Evolutionary conservation across 495 filamentous ascomycete genomes (phyloP).

Genomic region (Daldinia loculata): DNA sequence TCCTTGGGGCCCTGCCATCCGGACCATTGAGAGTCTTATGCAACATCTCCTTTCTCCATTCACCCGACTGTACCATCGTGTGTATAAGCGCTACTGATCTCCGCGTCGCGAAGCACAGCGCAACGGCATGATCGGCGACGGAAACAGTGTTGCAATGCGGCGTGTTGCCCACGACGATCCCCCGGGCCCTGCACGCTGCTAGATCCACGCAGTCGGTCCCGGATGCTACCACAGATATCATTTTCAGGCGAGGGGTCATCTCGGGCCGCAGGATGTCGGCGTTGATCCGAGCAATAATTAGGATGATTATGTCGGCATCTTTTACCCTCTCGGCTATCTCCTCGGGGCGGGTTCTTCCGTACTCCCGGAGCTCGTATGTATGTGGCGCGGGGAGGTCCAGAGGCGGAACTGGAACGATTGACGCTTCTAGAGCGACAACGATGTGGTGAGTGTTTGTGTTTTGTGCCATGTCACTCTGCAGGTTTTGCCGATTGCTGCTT

Average conservation of each 20-base stretch:
- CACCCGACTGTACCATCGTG: slow-evolving; percentile 40
- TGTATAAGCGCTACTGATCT: slow-evolving; percentile 57
- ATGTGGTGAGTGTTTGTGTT: slow-evolving; percentile 42
- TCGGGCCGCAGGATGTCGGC: slow-evolving; percentile 52
- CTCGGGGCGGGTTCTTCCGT: slow-evolving; percentile 42
- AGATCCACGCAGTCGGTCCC: slow-evolving; percentile 63
- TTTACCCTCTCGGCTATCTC: slow-evolving; percentile 51
- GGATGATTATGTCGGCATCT: slow-evolving; percentile 61
- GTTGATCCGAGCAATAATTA: slow-evolving; percentile 51
- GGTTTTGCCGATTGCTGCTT: background rate
- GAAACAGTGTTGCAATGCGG: slow-evolving; percentile 60
- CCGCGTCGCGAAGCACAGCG: slow-evolving; percentile 62
- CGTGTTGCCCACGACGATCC: slow-evolving; percentile 57
- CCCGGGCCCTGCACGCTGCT: slow-evolving; percentile 52
- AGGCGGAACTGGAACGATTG: slow-evolving; percentile 54
- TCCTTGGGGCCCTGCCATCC: slow-evolving; percentile 52
- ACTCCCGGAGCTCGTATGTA: slow-evolving; percentile 47
- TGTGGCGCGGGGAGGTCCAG: slow-evolving; percentile 52
- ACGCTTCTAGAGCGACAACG: slow-evolving; percentile 59
- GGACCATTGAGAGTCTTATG: slow-evolving; percentile 42
- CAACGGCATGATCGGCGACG: slow-evolving; percentile 65
- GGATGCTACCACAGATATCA: slow-evolving; percentile 60
- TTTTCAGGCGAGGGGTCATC: slow-evolving; percentile 49
- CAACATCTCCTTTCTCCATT: slow-evolving; percentile 46
- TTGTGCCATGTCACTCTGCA: background rate